Conservation (phyloP, 1,284 basidiomycete species). For the Puccinia hordei region DNA sequence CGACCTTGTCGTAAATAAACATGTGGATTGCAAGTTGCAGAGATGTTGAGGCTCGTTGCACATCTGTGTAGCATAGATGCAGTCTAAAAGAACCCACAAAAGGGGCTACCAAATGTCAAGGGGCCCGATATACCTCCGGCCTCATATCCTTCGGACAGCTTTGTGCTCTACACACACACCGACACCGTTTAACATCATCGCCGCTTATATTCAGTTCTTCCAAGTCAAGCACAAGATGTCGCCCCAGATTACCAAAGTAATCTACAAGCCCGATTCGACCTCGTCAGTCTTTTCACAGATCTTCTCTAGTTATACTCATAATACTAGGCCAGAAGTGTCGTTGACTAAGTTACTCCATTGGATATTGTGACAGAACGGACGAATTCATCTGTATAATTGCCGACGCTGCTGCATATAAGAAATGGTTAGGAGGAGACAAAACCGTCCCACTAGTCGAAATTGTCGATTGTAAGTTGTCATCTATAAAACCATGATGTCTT, state of each 20-base stretch:
- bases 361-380: conserved; percentile 24
- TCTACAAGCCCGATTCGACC: conserved; percentile 73
- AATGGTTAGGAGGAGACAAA: conserved; percentile 75
- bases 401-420: conserved; percentile 63
- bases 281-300: conserved; percentile 63
- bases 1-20: too few relatives aligned
- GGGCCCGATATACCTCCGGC: too few relatives aligned
- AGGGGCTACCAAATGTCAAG: too few relatives aligned
- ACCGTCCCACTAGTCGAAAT: conserved; percentile 70
- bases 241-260: conserved; percentile 59
- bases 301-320: conserved; percentile 64
- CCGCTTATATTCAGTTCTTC: background rate
- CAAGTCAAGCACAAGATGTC: conserved; percentile 9
- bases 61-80: too few relatives aligned
- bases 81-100: too few relatives aligned
- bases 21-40: too few relatives aligned
- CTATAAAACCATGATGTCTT: background rate
- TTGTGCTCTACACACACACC: background rate
- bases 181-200: background rate
- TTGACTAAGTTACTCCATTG: background rate
- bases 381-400: conserved; percentile 49
- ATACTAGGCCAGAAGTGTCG: conserved; percentile 63
- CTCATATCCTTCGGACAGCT: too few relatives aligned
- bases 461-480: conserved; percentile 69
- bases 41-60: too few relatives aligned